Base-by-base conservation (phyloP, 2,329 filamentous ascomycete species). In the Aspergillus neoniger region DNA sequence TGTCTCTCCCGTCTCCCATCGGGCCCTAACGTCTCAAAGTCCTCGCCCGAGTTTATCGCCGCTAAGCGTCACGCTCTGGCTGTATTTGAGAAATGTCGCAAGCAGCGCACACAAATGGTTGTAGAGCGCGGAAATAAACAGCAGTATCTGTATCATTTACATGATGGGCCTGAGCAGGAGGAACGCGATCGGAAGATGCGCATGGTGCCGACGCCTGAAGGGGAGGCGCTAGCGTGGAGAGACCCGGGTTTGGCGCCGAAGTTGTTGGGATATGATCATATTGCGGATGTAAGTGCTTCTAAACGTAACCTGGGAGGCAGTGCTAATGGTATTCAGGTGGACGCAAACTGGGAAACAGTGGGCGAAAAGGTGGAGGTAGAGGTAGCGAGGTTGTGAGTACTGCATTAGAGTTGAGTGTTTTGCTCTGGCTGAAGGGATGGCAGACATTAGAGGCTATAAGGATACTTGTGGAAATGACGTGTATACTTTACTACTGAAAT, bases 101-200 rank as follows among this genome's bases (percentile, higher is more conserved):
- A 85, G 25, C 75, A 81, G 49, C 78, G 87, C 4, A 89, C 87
- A 0, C 83, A 87, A 49, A 82, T 79, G 63, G 81, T 89, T 0
- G 86, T 89, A 0, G 75, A 82, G 10, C 74, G 86, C 2, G 86
- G 86, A 0, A 87, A 85, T n/a, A 70, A 81, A 12, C 85, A 89
- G 63, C 86, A 88, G 66, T 81, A 83, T 67, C 76, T 88, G 1
- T 88, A 88, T 56, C 86, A 88, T 63, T 72, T 88, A 2, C 80
- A 82, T 5, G 86, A 89, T 62, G 86, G 86, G 0, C 70, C 76
- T 0, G 83, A 85, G 61, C 86, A 88, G 69, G 65, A 77, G 55
- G 80, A 83, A 53, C 76, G 86, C 0, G 86, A 88, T 67, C 69
- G 70, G 2, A 74, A 75, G 50, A 77, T 81, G 70, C 72, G 71